Evolutionary conservation across 202 grass and related monocot species (phyloP), one percentile per base, ranked within the genome.

Genomic region (Elaeis oleifera): DNA sequence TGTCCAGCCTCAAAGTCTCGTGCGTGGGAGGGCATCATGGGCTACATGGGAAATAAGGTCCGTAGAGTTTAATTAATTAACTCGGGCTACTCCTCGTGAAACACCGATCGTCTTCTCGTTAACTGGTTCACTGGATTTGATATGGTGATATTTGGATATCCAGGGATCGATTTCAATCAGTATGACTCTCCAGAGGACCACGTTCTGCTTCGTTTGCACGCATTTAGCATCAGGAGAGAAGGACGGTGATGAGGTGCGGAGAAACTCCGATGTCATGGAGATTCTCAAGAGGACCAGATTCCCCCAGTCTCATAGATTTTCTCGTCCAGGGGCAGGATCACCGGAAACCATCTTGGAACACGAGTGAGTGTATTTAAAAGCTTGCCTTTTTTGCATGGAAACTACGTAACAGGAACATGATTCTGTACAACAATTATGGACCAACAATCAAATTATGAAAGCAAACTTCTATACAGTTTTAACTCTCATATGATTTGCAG

Each of bases 11-110:
- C 29, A 60, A 73, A 52, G 84, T 88, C 19, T 88, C 87, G 0
- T 85, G 79, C 6, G 81, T 96, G 7, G 79, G 91, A 1, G 64
- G 91, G 91, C 56, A 83, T 96, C 63, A 88, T 96, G 91, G 91
- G 91, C 0, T 91, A 89, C 87, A 96, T 96, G 84, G 91, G 91
- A 6, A 96, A 96, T 16, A 96, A 96, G 84, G 90, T 95, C 49
- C 18, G 3, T 26, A 5, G 29, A 32, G 29, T 32, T 6, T 32
- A 13, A 2, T 39, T 11, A 4, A 3, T 0, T 2, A 39, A 44
- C 36, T 44, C 36, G 36, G 13, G 13, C 9, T 27, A 27, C 26
- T 5, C 26, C 5, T 27, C 26, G 3, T 27, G 26, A 27, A 27
- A 27, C 6, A 32, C 6, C 5, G 5, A 6, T 44, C 36, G 9